Evolutionary conservation across 1,284 basidiomycete genomes (phyloP).

Genomic region (Fomes fomentarius): DNA sequence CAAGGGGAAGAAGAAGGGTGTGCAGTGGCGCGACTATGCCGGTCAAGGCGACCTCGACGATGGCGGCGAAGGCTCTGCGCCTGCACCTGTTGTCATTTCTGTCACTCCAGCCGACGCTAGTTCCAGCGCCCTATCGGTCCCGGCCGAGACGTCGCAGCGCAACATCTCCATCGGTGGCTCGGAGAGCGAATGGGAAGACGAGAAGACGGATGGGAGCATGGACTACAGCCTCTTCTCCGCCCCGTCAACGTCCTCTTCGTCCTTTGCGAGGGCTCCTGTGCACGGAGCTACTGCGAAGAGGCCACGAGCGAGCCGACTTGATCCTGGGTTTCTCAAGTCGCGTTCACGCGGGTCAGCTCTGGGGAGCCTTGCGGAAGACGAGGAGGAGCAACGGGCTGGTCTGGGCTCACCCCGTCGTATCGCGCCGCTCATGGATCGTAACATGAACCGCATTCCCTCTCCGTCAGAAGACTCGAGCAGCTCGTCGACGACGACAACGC

Average conservation of each 20-base stretch:
- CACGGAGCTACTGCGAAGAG: slow-evolving; percentile 40
- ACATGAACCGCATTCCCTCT: slow-evolving; percentile 50
- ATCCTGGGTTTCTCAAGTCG: slow-evolving; percentile 69
- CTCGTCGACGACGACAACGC: slow-evolving; percentile 31
- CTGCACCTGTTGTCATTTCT: slow-evolving; percentile 26
- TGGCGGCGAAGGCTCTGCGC: slow-evolving; percentile 41
- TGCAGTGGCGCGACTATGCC: slow-evolving; percentile 89
- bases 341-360: slow-evolving; percentile 54
- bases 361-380: slow-evolving; percentile 69
- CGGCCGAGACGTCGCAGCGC: slow-evolving; percentile 25
- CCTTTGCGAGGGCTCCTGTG: slow-evolving; percentile 26
- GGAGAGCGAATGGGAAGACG: slow-evolving; percentile 89
- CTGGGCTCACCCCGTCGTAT: slow-evolving; percentile 39
- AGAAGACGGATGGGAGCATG: slow-evolving; percentile 76
- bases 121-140: slow-evolving; percentile 25
- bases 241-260: slow-evolving; percentile 37
- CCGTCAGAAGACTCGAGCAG: slow-evolving; percentile 31
- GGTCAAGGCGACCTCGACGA: slow-evolving; percentile 85
- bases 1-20: slow-evolving; percentile 71
- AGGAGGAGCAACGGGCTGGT: slow-evolving; percentile 49
- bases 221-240: slow-evolving; percentile 48
- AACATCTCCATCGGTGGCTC: slow-evolving; percentile 56
- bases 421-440: slow-evolving; percentile 62
- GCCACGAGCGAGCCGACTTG: slow-evolving; percentile 64
- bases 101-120: slow-evolving; percentile 38